phyloP scores from a whole-genome alignment of 2,329 filamentous ascomycete species.

The Coniochaeta sp. region DNA sequence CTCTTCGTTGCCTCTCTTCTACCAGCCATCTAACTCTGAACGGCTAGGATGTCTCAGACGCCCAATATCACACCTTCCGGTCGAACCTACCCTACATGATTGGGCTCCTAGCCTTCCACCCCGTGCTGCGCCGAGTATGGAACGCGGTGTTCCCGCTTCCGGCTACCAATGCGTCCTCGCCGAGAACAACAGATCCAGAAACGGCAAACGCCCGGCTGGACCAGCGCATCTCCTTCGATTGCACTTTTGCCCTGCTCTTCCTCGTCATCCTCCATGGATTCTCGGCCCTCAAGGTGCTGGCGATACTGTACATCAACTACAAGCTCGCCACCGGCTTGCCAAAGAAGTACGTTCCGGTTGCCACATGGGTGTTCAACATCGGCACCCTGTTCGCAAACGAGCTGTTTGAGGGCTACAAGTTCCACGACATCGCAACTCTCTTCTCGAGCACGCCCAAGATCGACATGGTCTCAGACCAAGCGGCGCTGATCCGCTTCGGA shows the following conservation, averaged over 20 bases:
- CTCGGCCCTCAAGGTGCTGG: conserved; percentile 73
- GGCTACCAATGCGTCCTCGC: conserved; percentile 15
- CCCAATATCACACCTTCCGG: conserved; percentile 81
- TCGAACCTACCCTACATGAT: conserved; percentile 77
- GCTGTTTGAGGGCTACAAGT: conserved; percentile 68
- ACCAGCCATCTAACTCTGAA: neutral
- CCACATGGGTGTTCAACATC: conserved; percentile 89
- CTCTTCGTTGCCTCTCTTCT: conserved; percentile 3
- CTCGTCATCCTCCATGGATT: conserved; percentile 75
- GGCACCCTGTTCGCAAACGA: conserved; percentile 85
- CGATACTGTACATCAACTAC: conserved; percentile 78
- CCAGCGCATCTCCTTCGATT: conserved; percentile 75
- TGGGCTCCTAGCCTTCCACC: conserved; percentile 68
- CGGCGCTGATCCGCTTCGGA: conserved; percentile 52
- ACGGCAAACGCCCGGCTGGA: conserved; percentile 52
- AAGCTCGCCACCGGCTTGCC: conserved; percentile 67
- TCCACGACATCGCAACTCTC: conserved; percentile 52
- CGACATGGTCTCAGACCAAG: conserved; percentile 22
- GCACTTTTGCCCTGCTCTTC: conserved; percentile 72
- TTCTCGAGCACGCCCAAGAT: conserved; percentile 31
- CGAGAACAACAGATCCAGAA: conserved; percentile 20
- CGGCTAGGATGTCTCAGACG: conserved; percentile 76
- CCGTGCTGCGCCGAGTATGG: conserved; percentile 67
- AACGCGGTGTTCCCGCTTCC: conserved; percentile 43
- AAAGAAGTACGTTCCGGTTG: conserved; percentile 60